Base-by-base conservation (phyloP, 2,329 filamentous ascomycete species). In the Simplicillium sp. region DNA sequence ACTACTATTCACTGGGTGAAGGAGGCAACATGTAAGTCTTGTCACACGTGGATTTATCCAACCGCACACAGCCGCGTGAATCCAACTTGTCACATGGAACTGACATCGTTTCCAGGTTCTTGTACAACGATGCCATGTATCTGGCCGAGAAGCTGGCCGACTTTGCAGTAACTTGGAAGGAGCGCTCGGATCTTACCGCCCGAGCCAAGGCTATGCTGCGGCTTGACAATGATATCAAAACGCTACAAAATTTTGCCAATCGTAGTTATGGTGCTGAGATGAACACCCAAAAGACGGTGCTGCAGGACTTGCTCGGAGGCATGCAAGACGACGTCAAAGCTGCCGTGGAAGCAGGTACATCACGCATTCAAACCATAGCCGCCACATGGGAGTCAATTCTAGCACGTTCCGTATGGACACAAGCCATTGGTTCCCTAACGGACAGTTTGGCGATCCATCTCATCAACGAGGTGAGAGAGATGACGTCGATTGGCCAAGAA, bases 81-180 rank as follows among this genome's bases (percentile, higher is more conserved):
- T 25, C 20, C 20, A 6, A 25, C 9, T 9, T 25, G 16, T 12
- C 20, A 25, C 20, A 42, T 36, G 18, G 45, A 36, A 48, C 32
- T 43, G 18, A 25, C 7, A 6, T 17, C 9, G 9, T 25, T 25
- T 25, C 20, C 20, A 80, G 75, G 74, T 80, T 70, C 47, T 64
- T 83, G 5, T 84, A 84, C 52, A 84, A 84, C 45, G 80, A 84
- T 51, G 71, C 77, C 31, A 72, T 71, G 48, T 82, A 82, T 54
- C 61, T 84, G 7, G 70, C 77, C 1, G 76, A 82, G 50, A 66
- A 65, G 38, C 51, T 84, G 7, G 57, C 62, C 3, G 66, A 69
- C 2, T 69, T 78, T 41, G 57, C 65, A 0, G 52, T 57, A 2
- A 50, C 58, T 2, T 82, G 77, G 77, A 73, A 73, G 48, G 52